phyloP scores from a whole-genome alignment of 2,329 filamentous ascomycete genomes.

The Exophiala bonariae region DNA sequence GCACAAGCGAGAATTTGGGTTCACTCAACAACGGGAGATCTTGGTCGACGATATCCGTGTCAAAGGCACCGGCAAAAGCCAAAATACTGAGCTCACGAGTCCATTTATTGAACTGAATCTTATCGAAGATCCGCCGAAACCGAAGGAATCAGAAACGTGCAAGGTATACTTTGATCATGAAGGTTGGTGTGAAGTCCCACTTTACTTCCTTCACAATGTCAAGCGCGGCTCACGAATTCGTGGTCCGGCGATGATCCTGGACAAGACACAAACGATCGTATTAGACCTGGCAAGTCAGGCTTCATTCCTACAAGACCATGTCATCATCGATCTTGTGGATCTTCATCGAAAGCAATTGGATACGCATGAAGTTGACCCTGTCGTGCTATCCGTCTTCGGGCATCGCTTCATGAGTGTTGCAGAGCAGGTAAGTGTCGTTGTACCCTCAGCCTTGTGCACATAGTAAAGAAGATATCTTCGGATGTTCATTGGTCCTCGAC shows the following conservation, averaged over 20 bases:
- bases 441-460: no score
- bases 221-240: conserved; percentile 34
- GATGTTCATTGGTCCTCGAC: no score
- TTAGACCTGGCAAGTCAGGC: conserved; percentile 40
- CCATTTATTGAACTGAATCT: background rate
- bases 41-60: conserved; percentile 88
- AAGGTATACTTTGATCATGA: conserved; percentile 38
- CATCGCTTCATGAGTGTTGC: conserved; percentile 85
- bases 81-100: background rate
- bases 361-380: conserved; percentile 69
- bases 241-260: conserved; percentile 32
- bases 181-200: conserved; percentile 35
- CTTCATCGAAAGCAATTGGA: no score
- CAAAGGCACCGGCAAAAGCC: conserved; percentile 63
- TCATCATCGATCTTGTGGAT: conserved; percentile 44
- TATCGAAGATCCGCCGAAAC: no score
- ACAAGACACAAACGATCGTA: conserved; percentile 49
- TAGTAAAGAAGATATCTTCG: no score
- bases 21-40: conserved; percentile 81
- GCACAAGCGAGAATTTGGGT: conserved; percentile 89
- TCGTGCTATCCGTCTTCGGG: conserved; percentile 75
- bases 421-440: no score
- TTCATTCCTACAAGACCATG: conserved; percentile 37
- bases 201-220: conserved; percentile 37
- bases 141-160: conserved; percentile 3